A percentile compares a stretch with the other conserved stretches of the same genome.
Conservation (phyloP, 2,329 filamentous ascomycete genomes). For the Acrocalymma vagum region DNA sequence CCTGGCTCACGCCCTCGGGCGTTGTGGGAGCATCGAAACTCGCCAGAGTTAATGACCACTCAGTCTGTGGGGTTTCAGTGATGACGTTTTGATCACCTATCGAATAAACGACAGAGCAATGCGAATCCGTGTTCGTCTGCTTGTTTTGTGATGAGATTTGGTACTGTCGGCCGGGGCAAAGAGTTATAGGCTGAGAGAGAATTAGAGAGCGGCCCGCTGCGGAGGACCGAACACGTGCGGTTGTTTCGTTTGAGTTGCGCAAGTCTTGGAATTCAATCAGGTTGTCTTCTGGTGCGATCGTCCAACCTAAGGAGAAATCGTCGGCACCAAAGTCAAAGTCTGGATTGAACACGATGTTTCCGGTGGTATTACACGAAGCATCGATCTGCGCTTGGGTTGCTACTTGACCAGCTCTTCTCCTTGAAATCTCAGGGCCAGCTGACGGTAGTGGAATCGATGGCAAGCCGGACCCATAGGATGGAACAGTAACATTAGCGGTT, state of each 20-base stretch:
- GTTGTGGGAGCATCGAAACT: conserved; percentile 28
- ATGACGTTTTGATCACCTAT: conserved; percentile 24
- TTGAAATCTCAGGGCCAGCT: conserved; percentile 6
- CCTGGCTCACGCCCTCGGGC: conserved; percentile 25
- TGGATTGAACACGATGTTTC: conserved; percentile 37
- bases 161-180: conserved; percentile 37
- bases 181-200: conserved; percentile 34
- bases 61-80: conserved; percentile 22
- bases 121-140: conserved; percentile 23
- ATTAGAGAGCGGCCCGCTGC: conserved; percentile 24
- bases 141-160: conserved; percentile 16
- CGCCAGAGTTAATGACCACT: conserved; percentile 16
- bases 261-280: conserved; percentile 25
- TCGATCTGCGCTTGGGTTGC: conserved; percentile 35
- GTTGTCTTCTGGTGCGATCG: conserved; percentile 19
- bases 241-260: conserved; percentile 14
- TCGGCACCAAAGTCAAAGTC: conserved; percentile 26
- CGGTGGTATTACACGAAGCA: conserved; percentile 29
- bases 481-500: conserved; percentile 5
- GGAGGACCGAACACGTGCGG: conserved; percentile 32
- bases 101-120: conserved; percentile 25
- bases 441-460: conserved; percentile 3
- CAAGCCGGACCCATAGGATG: background rate
- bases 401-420: conserved; percentile 21
- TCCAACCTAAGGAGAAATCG: conserved; percentile 29